Evolutionary conservation across 225 moss, liverwort and hornwort species (phyloP).

Genomic region (Asterella californica): DNA sequence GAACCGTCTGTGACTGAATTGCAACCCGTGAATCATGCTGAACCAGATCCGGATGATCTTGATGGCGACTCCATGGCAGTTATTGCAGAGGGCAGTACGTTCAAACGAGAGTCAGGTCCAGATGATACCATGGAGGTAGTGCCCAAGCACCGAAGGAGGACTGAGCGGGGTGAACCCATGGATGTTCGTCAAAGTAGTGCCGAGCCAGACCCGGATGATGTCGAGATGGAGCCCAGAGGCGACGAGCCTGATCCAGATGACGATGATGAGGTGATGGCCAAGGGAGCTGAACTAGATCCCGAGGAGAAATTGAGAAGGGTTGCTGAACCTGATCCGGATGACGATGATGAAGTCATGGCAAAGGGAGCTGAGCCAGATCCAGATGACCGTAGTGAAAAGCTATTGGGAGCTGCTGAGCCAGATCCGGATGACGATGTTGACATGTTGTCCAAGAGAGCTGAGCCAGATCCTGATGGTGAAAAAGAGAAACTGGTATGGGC

Average conservation of each 20-base stretch:
- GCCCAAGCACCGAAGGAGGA: neutral
- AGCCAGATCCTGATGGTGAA: slow-evolving; percentile 9
- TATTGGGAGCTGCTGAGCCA: neutral
- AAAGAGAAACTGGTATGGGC: neutral
- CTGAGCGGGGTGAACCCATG: slow-evolving; percentile 40
- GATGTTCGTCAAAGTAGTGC: neutral
- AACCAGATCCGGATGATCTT: slow-evolving; percentile 27
- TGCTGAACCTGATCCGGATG: slow-evolving; percentile 43
- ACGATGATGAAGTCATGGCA: neutral
- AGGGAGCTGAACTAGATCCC: neutral
- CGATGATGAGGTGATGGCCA: neutral
- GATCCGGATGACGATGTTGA: slow-evolving; percentile 16
- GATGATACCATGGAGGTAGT: slow-evolving; percentile 25
- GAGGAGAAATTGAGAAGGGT: neutral
- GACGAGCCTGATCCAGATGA: slow-evolving; percentile 47
- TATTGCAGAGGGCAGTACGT: slow-evolving; percentile 13
- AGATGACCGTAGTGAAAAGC: neutral
- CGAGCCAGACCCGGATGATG: slow-evolving; percentile 19
- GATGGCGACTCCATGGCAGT: neutral
- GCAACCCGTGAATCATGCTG: slow-evolving; percentile 8
- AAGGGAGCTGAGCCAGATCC: neutral
- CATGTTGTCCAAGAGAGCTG: neutral
- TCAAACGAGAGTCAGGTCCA: slow-evolving; percentile 34
- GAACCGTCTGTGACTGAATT: neutral
- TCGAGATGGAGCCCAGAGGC: slow-evolving; percentile 1